A percentile compares a stretch with the other conserved stretches of the same genome.
Evolutionary conservation across 2,329 filamentous ascomycete species (phyloP).

Genomic region (Stylonectria norvegica): DNA sequence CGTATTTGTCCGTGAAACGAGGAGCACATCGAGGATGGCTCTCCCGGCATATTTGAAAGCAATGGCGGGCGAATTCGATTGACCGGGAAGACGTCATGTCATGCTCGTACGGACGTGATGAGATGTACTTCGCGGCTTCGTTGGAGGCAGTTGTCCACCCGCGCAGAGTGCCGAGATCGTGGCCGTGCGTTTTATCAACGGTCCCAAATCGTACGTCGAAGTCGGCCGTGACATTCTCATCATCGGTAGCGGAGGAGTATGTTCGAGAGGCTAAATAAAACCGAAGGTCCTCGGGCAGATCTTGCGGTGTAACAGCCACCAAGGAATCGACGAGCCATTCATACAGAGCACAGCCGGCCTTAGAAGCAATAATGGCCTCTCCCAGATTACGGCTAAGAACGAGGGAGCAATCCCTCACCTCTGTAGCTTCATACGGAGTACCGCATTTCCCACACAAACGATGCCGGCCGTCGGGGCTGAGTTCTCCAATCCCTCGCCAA

Average conservation of each 20-base stretch:
- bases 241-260: too few species aligned
- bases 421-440: not conserved
- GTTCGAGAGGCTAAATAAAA: too few species aligned
- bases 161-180: not conserved
- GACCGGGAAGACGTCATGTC: not conserved
- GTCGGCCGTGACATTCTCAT: too few species aligned
- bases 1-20: not conserved
- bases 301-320: too few species aligned
- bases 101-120: slow-evolving; percentile 2
- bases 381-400: not conserved
- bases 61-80: not conserved
- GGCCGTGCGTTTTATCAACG: too few species aligned
- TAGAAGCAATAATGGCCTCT: not conserved
- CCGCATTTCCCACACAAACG: slow-evolving; percentile 1
- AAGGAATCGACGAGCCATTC: too few species aligned
- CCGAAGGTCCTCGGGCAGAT: too few species aligned
- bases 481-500: not conserved
- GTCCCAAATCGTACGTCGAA: not conserved
- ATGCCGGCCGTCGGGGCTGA: not conserved
- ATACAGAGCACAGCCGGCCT: slow-evolving; percentile 1
- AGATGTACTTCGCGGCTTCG: not conserved
- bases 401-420: not conserved
- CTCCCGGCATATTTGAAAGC: not conserved
- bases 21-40: not conserved
- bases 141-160: not conserved